Percentiles rank a stretch among this genome's conserved stretches.
Evolutionary conservation across 2,329 filamentous ascomycete genomes (phyloP).

Genomic region (Fusarium chuoi): DNA sequence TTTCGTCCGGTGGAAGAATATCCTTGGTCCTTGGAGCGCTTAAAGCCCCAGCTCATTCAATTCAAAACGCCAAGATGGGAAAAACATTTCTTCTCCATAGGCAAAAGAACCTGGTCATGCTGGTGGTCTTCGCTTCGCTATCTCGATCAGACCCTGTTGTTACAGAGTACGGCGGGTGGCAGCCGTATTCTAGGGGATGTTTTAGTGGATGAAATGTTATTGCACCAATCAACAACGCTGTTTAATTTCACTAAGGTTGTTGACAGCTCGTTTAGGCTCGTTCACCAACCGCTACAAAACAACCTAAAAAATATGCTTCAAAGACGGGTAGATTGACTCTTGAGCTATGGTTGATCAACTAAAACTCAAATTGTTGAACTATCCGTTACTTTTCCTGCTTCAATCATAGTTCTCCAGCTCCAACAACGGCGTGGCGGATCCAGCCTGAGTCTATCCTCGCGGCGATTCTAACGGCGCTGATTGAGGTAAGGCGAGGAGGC

Average conservation of each 20-base stretch:
- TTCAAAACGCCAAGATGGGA: not conserved
- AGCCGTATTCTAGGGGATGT: constrained; percentile 1
- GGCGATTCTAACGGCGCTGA: not conserved
- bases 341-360: not conserved
- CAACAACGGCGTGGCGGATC: too few relatives aligned
- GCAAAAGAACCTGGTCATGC: not conserved
- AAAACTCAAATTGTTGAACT: not conserved
- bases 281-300: not conserved
- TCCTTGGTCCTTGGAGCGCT: not conserved
- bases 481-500: not conserved
- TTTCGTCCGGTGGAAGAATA: constrained; percentile 2
- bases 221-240: constrained; percentile 12
- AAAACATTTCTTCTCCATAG: constrained; percentile 5
- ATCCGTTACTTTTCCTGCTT: not conserved
- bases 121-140: not conserved
- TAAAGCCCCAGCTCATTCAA: not conserved
- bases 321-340: not conserved
- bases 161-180: constrained; percentile 13
- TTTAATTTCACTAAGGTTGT: constrained; percentile 2
- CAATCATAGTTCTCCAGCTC: not conserved
- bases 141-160: not conserved
- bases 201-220: constrained; percentile 4
- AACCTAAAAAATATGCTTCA: constrained; percentile 24
- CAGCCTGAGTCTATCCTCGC: not conserved
- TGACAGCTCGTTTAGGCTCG: not conserved